Percentiles rank a stretch among this genome's conserved stretches.
phyloP scores from a whole-genome alignment of 2,329 filamentous ascomycete genomes.

The Dothistroma pini region DNA sequence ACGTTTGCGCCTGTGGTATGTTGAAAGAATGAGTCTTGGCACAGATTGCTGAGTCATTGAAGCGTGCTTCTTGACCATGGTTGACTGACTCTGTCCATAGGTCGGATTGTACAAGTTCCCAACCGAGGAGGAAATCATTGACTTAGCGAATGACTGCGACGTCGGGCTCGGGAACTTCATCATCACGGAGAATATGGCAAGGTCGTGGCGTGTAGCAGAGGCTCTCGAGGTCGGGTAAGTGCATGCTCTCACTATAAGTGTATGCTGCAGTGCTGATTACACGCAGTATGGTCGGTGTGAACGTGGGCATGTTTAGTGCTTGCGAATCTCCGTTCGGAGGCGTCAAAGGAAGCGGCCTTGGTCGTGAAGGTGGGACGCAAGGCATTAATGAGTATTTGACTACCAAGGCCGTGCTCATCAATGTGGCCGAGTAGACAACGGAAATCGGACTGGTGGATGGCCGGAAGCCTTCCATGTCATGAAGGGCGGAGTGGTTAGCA shows the following conservation, averaged over 20 bases:
- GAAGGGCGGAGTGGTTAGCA: too few species aligned
- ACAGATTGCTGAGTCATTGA: too few species aligned
- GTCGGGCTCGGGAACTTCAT: slow-evolving; percentile 95
- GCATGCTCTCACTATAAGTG: background rate
- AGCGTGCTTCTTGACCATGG: too few species aligned
- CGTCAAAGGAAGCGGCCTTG: slow-evolving; percentile 50
- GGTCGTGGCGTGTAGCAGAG: slow-evolving; percentile 59
- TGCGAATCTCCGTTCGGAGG: slow-evolving; percentile 32
- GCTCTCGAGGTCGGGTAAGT: slow-evolving; percentile 66
- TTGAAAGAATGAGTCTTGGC: too few species aligned
- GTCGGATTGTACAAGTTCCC: slow-evolving; percentile 86
- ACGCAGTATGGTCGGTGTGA: slow-evolving; percentile 66
- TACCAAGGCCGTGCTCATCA: slow-evolving; percentile 1
- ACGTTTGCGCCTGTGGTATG: slow-evolving; percentile 93
- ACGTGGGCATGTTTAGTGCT: slow-evolving; percentile 43
- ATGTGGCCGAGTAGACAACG: background rate
- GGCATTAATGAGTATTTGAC: slow-evolving; percentile 8
- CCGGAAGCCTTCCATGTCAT: too few species aligned
- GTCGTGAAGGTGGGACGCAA: slow-evolving; percentile 21
- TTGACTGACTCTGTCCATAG: too few species aligned
- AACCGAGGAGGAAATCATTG: slow-evolving; percentile 82
- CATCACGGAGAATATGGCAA: slow-evolving; percentile 63
- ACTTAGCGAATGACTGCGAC: slow-evolving; percentile 73
- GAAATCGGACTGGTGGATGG: background rate
- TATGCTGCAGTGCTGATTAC: background rate